These are phyloP conservation scores for Sordariomycetes sp. DNA, from an alignment of 2,329 filamentous ascomycete genomes.

Conservation along the genomic window DNA sequence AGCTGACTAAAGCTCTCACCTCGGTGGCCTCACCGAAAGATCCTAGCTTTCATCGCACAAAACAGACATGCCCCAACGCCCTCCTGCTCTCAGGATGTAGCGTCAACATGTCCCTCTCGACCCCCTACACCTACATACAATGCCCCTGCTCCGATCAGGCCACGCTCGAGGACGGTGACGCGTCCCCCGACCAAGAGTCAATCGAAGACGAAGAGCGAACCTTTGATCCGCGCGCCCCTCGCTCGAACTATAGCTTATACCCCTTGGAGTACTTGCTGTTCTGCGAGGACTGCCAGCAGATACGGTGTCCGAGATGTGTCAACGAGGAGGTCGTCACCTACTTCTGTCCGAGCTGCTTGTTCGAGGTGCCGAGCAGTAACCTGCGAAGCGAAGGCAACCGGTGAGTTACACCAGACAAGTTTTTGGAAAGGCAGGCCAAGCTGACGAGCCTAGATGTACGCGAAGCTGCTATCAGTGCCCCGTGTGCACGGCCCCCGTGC, in stretches of 20 bases:
- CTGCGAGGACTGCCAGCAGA: conserved; percentile 95
- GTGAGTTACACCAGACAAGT: conserved; percentile 41
- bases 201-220: conserved; percentile 65
- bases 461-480: conserved; percentile 95
- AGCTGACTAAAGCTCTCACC: no score
- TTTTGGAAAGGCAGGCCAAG: no score
- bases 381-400: conserved; percentile 89
- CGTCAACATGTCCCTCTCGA: conserved; percentile 33
- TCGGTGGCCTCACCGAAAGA: no score
- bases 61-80: no score
- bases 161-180: conserved; percentile 19
- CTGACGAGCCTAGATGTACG: conserved; percentile 56
- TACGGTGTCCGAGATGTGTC: conserved; percentile 86
- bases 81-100: conserved; percentile 3
- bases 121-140: conserved; percentile 58
- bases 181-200: conserved; percentile 8
- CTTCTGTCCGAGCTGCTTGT: conserved; percentile 91
- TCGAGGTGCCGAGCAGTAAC: conserved; percentile 90
- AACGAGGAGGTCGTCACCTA: conserved; percentile 90
- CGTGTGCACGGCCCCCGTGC: conserved; percentile 72
- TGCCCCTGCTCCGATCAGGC: conserved; percentile 52
- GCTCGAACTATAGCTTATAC: conserved; percentile 86
- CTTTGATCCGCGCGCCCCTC: conserved; percentile 77
- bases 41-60: background rate
- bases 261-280: conserved; percentile 90